Conservation (phyloP, 2,329 filamentous ascomycete genomes). For the Westerdykella aurantiaca region DNA sequence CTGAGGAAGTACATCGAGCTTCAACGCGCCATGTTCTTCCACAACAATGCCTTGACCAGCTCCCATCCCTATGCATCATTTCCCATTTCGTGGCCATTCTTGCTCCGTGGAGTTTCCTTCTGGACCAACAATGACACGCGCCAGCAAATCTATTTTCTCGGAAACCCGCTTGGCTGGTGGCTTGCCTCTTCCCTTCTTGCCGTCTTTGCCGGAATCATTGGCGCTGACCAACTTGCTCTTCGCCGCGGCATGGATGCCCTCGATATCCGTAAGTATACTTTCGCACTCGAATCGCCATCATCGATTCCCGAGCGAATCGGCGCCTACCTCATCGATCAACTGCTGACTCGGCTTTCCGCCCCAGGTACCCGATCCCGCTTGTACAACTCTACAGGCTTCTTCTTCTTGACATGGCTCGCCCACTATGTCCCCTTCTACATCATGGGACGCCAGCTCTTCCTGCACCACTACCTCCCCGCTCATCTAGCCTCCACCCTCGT, state of each 20-base stretch:
- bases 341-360: constrained; percentile 26
- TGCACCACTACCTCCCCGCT: constrained; percentile 95
- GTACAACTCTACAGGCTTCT: constrained; percentile 98
- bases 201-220: constrained; percentile 86
- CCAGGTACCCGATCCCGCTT: constrained; percentile 82
- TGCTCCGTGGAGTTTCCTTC: constrained; percentile 95
- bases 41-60: constrained; percentile 96
- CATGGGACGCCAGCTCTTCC: constrained; percentile 96
- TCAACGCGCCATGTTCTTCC: constrained; percentile 97
- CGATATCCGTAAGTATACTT: constrained; percentile 70
- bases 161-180: constrained; percentile 98
- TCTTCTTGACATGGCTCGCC: constrained; percentile 95
- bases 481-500: constrained; percentile 88
- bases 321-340: not conserved
- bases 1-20: constrained; percentile 92
- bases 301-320: not conserved
- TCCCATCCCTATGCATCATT: constrained; percentile 94
- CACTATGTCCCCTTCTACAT: constrained; percentile 97
- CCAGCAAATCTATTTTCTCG: constrained; percentile 97
- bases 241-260: constrained; percentile 89
- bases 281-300: not conserved
- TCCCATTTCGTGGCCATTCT: constrained; percentile 96
- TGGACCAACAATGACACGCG: constrained; percentile 96
- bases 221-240: constrained; percentile 87
- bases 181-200: constrained; percentile 85